A percentile compares a stretch with the other conserved stretches of the same genome.
Conservation (phyloP, 2,329 filamentous ascomycete genomes). For the Penicillium sp. region DNA sequence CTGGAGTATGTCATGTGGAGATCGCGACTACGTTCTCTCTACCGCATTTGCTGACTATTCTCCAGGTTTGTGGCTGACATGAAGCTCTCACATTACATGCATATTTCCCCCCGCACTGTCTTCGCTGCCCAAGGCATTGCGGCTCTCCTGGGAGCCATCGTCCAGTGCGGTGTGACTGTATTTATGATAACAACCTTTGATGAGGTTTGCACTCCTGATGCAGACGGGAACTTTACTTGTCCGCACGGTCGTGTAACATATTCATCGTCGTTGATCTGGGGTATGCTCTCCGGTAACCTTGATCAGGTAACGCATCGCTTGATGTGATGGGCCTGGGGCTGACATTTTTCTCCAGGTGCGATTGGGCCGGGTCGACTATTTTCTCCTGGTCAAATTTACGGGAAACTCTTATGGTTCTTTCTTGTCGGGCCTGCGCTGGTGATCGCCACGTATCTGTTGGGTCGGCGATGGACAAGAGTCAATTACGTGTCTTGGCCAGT, state of each 20-base stretch:
- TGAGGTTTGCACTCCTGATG: conserved; percentile 49
- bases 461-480: conserved; percentile 54
- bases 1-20: conserved; percentile 34
- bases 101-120: conserved; percentile 44
- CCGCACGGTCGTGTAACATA: conserved; percentile 56
- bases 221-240: conserved; percentile 55
- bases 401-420: conserved; percentile 64
- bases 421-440: conserved; percentile 60
- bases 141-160: conserved; percentile 44
- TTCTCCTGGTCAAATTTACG: conserved; percentile 56
- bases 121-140: conserved; percentile 49
- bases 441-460: conserved; percentile 54
- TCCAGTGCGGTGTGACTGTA: conserved; percentile 47
- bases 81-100: conserved; percentile 52
- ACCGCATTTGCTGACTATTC: not conserved
- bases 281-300: conserved; percentile 26
- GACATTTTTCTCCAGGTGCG: conserved; percentile 34
- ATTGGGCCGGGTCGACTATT: conserved; percentile 66
- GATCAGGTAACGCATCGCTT: not conserved
- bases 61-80: conserved; percentile 60
- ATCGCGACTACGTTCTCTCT: not conserved
- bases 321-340: conserved; percentile 2
- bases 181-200: conserved; percentile 45
- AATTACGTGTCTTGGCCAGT: conserved; percentile 64
- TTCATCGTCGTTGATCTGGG: conserved; percentile 66